Conservation (phyloP, 202 grass and related monocot genomes). For the Hordeum pubiflorum region DNA sequence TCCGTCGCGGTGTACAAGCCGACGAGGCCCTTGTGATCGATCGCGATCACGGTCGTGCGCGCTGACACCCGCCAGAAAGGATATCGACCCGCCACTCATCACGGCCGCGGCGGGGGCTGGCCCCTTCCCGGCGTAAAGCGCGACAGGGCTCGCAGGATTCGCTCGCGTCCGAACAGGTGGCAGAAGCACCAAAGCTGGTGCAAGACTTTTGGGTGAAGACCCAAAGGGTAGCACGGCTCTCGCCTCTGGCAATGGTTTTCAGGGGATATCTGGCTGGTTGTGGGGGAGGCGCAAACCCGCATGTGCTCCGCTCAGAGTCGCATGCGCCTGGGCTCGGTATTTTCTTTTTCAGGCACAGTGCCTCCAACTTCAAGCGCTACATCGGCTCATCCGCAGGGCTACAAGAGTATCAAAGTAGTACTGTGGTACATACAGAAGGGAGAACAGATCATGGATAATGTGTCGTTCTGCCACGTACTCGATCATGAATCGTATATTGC, state of each 20-base stretch:
- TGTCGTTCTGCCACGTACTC: too few relatives aligned
- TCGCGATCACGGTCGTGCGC: neutral
- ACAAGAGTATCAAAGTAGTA: too few relatives aligned
- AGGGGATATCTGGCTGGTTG: neutral
- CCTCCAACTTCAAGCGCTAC: too few relatives aligned
- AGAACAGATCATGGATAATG: too few relatives aligned
- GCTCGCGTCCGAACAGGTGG: neutral
- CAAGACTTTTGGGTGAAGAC: neutral
- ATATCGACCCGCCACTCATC: neutral
- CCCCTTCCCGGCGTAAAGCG: neutral
- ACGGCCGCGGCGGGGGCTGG: too few relatives aligned
- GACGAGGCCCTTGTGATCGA: neutral
- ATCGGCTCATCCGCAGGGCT: too few relatives aligned
- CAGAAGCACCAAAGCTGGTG: neutral
- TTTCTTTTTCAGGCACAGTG: too few relatives aligned
- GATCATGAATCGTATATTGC: too few relatives aligned
- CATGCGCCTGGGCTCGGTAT: neutral
- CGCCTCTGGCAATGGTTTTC: neutral
- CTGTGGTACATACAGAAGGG: too few relatives aligned
- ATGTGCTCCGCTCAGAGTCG: neutral
- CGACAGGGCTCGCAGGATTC: neutral
- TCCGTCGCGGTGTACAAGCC: neutral
- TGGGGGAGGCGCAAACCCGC: neutral
- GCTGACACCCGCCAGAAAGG: neutral
- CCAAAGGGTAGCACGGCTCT: neutral